Base-by-base conservation (phyloP, 2,329 filamentous ascomycete genomes). In the Aspergillus unguis region DNA sequence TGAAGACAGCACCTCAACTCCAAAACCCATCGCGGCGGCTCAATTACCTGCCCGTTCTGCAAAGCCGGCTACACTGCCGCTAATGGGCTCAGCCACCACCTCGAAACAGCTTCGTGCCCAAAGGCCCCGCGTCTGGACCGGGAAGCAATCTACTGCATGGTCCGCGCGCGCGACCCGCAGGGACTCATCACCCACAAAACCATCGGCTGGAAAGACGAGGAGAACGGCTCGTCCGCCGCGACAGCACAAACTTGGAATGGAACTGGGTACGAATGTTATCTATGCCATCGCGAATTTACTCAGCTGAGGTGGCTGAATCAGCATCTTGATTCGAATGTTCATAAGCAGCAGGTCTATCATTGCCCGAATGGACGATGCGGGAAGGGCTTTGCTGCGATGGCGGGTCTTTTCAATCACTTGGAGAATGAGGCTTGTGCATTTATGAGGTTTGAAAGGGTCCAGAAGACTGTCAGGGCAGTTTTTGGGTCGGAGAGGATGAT, bases 11-110 rank as follows among this genome's bases (percentile, higher is more conserved):
- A 86, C 56, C 69, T 81, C 2, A 79, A 78, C 27, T 85, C 81
- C 0, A 69, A 68, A 4, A 60, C 65, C 42, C 83, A 87, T 60
- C 70, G 71, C 0, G 76, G 77, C 49, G 53, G 44, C 0, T 64
- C 64, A 2, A 64, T 84, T 6, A 1, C 38, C 0, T 87, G 84
- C 46, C 83, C 79, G 0, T 85, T 82, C 60, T 87, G 84, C 67
- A 62, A 70, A 33, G 53, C 43, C 2, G 28, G 6, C 2, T 81
- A 74, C 55, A 68, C 75, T 7, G 77, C 78, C 0, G 80, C 82
- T 1, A 80, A 77, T 1, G 83, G 81, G 3, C 58, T 85, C 4
- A 62, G 71, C 0, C 73, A 83, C 61, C 81, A 87, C 56, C 65
- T 86, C 1, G 84, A 87, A 57, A 67, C 60, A 0, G 78, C 78